These are phyloP conservation scores for Ramularia endophylla DNA, from an alignment of 2,329 filamentous ascomycete species.

Conservation along the genomic window DNA sequence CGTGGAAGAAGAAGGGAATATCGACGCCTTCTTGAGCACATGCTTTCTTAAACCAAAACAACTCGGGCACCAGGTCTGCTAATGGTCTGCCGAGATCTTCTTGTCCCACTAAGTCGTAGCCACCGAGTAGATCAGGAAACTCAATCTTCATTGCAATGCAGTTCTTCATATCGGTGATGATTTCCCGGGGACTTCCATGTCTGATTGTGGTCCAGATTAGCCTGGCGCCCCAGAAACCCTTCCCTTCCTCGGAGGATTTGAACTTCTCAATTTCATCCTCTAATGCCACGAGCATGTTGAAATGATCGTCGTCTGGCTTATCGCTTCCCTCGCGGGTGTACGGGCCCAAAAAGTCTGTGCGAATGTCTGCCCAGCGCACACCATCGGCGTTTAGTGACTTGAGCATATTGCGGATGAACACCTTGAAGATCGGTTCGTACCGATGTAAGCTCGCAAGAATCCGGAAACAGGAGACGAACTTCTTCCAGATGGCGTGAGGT, in stretches of 20 bases:
- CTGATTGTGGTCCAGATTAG: conserved; percentile 81
- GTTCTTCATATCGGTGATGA: conserved; percentile 74
- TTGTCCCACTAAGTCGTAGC: conserved; percentile 85
- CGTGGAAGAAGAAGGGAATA: conserved; percentile 94
- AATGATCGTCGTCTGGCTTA: conserved; percentile 59
- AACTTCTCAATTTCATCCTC: conserved; percentile 75
- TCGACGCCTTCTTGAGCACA: conserved; percentile 72
- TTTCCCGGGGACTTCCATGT: conserved; percentile 53
- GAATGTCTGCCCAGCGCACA: conserved; percentile 76
- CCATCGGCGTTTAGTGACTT: conserved; percentile 70
- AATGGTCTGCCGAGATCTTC: conserved; percentile 75
- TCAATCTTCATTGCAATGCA: conserved; percentile 77
- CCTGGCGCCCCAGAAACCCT: conserved; percentile 75
- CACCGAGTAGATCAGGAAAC: conserved; percentile 73
- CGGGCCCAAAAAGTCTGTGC: conserved; percentile 65
- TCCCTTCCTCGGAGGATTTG: conserved; percentile 62
- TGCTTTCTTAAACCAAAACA: conserved; percentile 90
- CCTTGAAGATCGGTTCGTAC: conserved; percentile 85
- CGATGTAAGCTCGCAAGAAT: conserved; percentile 70
- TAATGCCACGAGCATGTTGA: conserved; percentile 64
- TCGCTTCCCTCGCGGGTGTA: conserved; percentile 63
- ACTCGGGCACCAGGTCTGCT: conserved; percentile 68
- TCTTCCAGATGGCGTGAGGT: conserved; percentile 75
- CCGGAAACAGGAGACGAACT: conserved; percentile 72
- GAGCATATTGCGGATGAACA: conserved; percentile 67